Evolutionary conservation across 2,329 filamentous ascomycete genomes (phyloP), one percentile per base, ranked within the genome.

Genomic region (Truncatella angustata): DNA sequence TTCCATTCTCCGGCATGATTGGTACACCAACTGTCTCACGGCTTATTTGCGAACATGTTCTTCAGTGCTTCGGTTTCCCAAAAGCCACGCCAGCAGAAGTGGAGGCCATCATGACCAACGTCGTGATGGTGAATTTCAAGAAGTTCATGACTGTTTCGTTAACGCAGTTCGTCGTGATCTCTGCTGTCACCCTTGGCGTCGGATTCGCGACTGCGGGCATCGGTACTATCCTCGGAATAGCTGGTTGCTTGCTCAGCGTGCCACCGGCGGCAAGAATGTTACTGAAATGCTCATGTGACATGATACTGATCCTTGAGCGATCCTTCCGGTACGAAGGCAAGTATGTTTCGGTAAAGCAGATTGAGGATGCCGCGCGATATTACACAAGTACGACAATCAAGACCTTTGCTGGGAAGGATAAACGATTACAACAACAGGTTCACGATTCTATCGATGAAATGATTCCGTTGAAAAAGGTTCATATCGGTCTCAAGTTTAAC

Each of bases 271-370:
- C 58, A 9, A 49, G 58, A 24, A 35, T 60, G 16, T 54, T 60
- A 26, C 47, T 54, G 20, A 60, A 60, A 23, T 60, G 58, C 44
- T 56, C 58, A 3, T 60, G 58, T 16, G 58, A 60, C 40, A 50
- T 60, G 7, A 53, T 59, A 20, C 56, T 60, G 20, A 58, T 57
- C 0, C 56, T 60, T 14, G 39, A 43, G 21, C 10, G 39, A 14
- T 43, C 39, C 4, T 43, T 43, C 39, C 20, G 39, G 14, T 43
- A 43, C 5, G 39, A 43, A 43, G 39, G 39, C 18, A 47, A 23
- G 20, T 47, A 47, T 47, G 44, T 47, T 1, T 34, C 26, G 3
- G 44, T 47, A 3, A 47, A 47, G 26, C 44, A 47, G 44, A 47
- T 47, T 9, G 44, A 47, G 32, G 44, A 47, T 23, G 44, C 26